These are phyloP conservation scores for Annona squamosa DNA, from an alignment of 164 flowering plant species.

Conservation along the genomic window DNA sequence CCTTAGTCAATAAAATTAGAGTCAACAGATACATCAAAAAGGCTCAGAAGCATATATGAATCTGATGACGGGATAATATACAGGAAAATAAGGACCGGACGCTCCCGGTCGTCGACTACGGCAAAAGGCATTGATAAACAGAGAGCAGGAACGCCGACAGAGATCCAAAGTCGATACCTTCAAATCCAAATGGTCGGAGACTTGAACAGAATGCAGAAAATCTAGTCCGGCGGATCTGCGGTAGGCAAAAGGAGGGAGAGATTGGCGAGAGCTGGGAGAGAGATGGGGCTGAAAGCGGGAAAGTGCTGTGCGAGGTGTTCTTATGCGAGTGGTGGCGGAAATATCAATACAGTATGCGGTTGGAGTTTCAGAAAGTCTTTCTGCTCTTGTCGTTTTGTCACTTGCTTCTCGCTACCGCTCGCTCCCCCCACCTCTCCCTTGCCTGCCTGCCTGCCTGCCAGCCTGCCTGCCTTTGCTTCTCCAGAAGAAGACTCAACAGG, in stretches of 20 bases:
- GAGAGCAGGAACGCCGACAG: neutral
- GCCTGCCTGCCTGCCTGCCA: too few species aligned
- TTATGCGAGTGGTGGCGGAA: neutral
- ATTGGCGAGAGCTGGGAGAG: neutral
- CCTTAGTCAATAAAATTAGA: neutral
- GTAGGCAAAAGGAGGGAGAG: neutral
- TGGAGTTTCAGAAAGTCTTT: conserved; percentile 1
- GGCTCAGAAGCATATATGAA: neutral
- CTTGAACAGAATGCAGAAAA: neutral
- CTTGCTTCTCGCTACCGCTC: neutral
- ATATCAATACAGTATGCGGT: neutral
- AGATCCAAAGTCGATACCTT: neutral
- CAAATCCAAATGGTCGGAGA: neutral
- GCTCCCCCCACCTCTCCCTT: too few species aligned
- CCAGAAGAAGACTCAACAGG: too few species aligned
- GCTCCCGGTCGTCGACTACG: neutral
- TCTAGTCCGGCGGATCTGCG: neutral
- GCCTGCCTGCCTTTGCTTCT: too few species aligned
- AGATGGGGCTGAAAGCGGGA: neutral
- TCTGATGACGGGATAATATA: neutral
- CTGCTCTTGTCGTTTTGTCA: neutral
- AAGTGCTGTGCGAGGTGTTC: neutral
- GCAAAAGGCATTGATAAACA: neutral
- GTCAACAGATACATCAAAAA: neutral
- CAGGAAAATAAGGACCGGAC: neutral